These are phyloP conservation scores for Diophrys sp. DNA, from an alignment of 73 alveolate species.

Conservation along the genomic window DNA sequence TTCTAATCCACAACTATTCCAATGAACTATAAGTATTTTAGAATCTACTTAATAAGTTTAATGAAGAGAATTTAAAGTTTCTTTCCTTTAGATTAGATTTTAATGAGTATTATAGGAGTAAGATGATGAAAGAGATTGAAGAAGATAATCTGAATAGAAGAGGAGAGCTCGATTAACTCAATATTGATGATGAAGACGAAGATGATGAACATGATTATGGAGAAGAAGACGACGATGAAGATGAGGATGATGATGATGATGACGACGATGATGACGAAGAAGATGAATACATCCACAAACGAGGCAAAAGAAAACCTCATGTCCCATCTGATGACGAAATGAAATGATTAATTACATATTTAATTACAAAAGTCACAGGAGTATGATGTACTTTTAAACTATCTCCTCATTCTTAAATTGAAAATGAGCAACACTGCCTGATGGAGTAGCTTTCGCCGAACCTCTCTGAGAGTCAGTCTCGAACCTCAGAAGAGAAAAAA, in stretches of 20 bases:
- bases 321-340: no score
- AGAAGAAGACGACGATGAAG: conserved; percentile 57
- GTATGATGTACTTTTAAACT: no score
- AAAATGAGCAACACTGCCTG: no score
- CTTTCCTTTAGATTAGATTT: conserved; percentile 81
- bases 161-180: conserved; percentile 43
- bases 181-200: conserved; percentile 63
- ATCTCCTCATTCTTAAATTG: no score
- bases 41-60: conserved; percentile 7
- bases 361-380: no score
- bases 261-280: conserved; percentile 14
- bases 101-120: conserved; percentile 80
- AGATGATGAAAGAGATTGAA: conserved; percentile 53
- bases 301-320: no score
- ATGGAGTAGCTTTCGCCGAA: no score
- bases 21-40: conserved; percentile 27
- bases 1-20: conserved; percentile 29
- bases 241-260: conserved; percentile 34
- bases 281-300: no score
- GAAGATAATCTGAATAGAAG: conserved; percentile 56
- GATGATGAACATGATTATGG: conserved; percentile 52
- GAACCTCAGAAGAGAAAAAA: no score
- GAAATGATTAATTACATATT: no score
- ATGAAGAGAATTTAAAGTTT: conserved; percentile 62
- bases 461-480: no score